Conservation (phyloP, 2,329 filamentous ascomycete species). For the Aureobasidium mangrovei region DNA sequence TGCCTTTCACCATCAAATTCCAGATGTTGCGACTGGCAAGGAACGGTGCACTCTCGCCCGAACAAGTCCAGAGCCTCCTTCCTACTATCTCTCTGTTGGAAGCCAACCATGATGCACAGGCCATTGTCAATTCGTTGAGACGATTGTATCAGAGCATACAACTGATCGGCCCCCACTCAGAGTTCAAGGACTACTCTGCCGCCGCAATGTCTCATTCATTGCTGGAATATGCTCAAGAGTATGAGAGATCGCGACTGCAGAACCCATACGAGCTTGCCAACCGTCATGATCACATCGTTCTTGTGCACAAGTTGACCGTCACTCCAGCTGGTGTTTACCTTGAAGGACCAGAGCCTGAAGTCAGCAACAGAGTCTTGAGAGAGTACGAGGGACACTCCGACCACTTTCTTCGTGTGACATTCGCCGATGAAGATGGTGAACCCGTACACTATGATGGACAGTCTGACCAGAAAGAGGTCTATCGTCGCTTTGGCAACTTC, state of each 20-base stretch:
- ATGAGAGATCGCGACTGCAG: conserved; percentile 19
- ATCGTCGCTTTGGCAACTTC: conserved; percentile 50
- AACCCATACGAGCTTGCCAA: conserved; percentile 27
- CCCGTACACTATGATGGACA: conserved; percentile 50
- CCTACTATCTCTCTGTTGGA: conserved; percentile 32
- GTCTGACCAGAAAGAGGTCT: conserved; percentile 43
- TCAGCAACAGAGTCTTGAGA: conserved; percentile 63
- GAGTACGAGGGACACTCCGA: conserved; percentile 52
- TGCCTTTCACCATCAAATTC: conserved; percentile 50
- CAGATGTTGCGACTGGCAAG: conserved; percentile 55
- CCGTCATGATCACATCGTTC: conserved; percentile 26
- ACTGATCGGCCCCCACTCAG: conserved; percentile 44
- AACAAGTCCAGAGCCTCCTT: conserved; percentile 41
- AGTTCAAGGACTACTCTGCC: conserved; percentile 36
- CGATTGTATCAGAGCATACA: conserved; percentile 45
- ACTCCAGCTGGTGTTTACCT: conserved; percentile 35
- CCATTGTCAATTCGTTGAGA: conserved; percentile 41
- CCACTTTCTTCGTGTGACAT: conserved; percentile 61
- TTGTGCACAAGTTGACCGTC: conserved; percentile 29
- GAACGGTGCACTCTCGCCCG: conserved; percentile 54
- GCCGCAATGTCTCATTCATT: conserved; percentile 35
- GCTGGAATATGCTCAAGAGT: conserved; percentile 34
- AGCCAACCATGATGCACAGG: conserved; percentile 20
- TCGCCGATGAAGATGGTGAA: conserved; percentile 64
- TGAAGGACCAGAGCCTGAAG: conserved; percentile 47